phyloP scores from a whole-genome alignment of 2,329 filamentous ascomycete species.

The Phaeophleospora eucalypticola region DNA sequence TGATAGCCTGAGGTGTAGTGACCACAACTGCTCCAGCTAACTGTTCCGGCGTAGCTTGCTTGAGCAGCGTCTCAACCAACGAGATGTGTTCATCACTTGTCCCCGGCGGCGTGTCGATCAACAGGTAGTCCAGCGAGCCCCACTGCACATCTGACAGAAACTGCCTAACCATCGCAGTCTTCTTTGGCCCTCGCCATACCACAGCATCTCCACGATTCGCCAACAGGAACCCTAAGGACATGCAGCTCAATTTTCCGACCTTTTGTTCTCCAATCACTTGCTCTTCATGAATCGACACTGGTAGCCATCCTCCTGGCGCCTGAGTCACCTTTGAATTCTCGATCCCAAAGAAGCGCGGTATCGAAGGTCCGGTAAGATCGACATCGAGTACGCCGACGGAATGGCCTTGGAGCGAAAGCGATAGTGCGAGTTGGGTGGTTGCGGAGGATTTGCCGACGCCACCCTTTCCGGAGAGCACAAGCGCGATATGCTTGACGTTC shows the following conservation, averaged over 20 bases:
- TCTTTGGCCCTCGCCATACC: constrained; percentile 96
- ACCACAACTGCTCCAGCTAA: constrained; percentile 88
- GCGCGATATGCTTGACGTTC: constrained; percentile 71
- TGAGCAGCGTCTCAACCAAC: constrained; percentile 65
- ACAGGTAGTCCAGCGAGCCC: constrained; percentile 80
- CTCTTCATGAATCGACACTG: constrained; percentile 73
- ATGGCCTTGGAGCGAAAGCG: constrained; percentile 77
- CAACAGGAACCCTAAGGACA: constrained; percentile 90
- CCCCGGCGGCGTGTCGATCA: constrained; percentile 93
- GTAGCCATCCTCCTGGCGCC: constrained; percentile 86
- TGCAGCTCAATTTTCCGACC: constrained; percentile 68
- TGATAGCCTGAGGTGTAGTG: constrained; percentile 91
- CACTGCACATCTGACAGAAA: constrained; percentile 90
- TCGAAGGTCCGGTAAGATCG: constrained; percentile 92
- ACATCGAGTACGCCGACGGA: constrained; percentile 94
- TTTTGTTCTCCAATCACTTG: constrained; percentile 13
- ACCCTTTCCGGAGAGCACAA: constrained; percentile 92
- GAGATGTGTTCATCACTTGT: constrained; percentile 98
- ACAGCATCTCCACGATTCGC: constrained; percentile 81
- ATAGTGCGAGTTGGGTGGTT: constrained; percentile 92
- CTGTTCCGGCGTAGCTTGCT: constrained; percentile 52
- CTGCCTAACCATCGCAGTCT: constrained; percentile 97
- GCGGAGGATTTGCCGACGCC: constrained; percentile 97
- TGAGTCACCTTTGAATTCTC: constrained; percentile 87
- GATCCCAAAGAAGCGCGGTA: constrained; percentile 88